These are phyloP conservation scores for Aureobasidium sp. DNA, from an alignment of 2,329 filamentous ascomycete genomes.

Conservation along the genomic window DNA sequence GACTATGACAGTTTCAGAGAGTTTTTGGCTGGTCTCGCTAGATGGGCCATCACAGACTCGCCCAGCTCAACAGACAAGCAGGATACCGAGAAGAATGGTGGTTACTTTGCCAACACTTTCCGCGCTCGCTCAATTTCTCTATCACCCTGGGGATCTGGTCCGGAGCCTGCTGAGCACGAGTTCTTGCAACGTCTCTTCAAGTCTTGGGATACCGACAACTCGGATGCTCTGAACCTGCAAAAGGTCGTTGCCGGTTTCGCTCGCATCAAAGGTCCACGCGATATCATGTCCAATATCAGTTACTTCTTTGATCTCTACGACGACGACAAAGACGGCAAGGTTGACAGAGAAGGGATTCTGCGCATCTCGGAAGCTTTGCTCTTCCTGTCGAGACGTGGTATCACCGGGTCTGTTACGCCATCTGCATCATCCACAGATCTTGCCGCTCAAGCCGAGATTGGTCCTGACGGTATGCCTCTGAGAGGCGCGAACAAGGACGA, in stretches of 20 bases:
- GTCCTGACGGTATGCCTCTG: conserved; percentile 30
- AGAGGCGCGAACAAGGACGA: conserved; percentile 61
- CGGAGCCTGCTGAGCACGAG: conserved; percentile 82
- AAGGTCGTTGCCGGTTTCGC: conserved; percentile 89
- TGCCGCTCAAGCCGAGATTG: conserved; percentile 29
- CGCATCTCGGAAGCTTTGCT: conserved; percentile 89
- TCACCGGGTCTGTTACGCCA: conserved; percentile 68
- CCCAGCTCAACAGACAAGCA: conserved; percentile 54
- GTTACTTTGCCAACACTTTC: conserved; percentile 48
- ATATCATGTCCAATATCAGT: conserved; percentile 96
- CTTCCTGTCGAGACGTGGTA: conserved; percentile 82
- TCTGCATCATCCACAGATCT: conserved; percentile 53
- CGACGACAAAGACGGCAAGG: conserved; percentile 80
- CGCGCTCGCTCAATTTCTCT: conserved; percentile 35
- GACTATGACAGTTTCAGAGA: conserved; percentile 95
- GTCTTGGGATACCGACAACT: conserved; percentile 77
- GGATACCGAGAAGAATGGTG: conserved; percentile 46
- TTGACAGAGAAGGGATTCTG: conserved; percentile 91
- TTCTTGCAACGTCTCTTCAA: conserved; percentile 84
- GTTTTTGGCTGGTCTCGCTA: conserved; percentile 78
- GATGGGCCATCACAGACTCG: conserved; percentile 88
- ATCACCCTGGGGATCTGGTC: conserved; percentile 53
- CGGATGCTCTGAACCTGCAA: conserved; percentile 73
- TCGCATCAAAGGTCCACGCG: conserved; percentile 82
- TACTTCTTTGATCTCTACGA: conserved; percentile 99